Conservation (phyloP, 495 filamentous ascomycete species). For the Aspergillus funiculosus region DNA sequence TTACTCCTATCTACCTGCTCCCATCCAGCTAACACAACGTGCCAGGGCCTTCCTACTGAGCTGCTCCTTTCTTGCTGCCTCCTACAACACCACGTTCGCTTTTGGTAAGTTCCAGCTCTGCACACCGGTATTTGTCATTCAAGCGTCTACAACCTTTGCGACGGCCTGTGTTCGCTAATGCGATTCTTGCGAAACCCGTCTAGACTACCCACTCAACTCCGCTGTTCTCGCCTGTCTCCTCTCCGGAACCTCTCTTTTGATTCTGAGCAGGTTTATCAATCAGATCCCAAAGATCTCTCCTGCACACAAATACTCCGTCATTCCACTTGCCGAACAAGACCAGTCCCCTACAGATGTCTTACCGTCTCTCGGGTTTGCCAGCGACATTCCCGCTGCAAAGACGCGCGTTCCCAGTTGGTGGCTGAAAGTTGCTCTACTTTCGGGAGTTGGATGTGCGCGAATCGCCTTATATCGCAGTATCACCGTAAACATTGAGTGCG, state of each 20-base stretch:
- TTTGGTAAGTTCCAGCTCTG: constrained; percentile 33
- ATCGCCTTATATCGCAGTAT: constrained; percentile 36
- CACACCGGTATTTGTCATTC: no score
- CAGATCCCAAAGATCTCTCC: constrained; percentile 11
- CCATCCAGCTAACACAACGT: constrained; percentile 2
- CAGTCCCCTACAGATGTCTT: constrained; percentile 11
- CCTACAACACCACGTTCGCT: constrained; percentile 36
- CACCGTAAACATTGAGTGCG: constrained; percentile 37
- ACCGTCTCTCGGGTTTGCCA: constrained; percentile 13
- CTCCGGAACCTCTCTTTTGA: constrained; percentile 28
- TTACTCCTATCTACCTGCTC: neutral
- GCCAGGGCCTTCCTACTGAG: constrained; percentile 33
- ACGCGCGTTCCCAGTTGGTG: constrained; percentile 19
- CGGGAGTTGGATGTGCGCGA: constrained; percentile 32
- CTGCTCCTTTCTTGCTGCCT: constrained; percentile 31
- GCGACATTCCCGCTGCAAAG: constrained; percentile 4
- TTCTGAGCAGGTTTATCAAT: constrained; percentile 28
- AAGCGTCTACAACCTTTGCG: no score
- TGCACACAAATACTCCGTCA: constrained; percentile 20
- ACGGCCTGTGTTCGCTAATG: constrained; percentile 10
- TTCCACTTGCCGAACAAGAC: constrained; percentile 20
- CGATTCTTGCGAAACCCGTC: neutral
- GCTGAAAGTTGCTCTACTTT: constrained; percentile 24
- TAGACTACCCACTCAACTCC: constrained; percentile 41
- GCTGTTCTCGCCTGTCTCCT: constrained; percentile 34